These are phyloP conservation scores for Fusarium hainanense DNA, from an alignment of 2,329 filamentous ascomycete species.

Conservation along the genomic window DNA sequence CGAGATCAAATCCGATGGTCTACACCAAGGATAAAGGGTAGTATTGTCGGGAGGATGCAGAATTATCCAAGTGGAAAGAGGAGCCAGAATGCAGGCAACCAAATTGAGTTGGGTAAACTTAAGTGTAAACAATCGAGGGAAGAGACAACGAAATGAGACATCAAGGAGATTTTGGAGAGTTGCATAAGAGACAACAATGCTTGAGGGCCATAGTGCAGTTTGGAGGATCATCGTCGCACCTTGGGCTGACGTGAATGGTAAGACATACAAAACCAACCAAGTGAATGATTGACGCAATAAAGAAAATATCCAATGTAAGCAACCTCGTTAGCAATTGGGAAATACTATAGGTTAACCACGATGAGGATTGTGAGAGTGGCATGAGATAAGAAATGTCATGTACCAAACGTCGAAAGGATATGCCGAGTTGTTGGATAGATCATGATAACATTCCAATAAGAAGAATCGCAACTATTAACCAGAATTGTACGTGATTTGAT, in stretches of 20 bases:
- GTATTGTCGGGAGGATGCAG: conserved; percentile 33
- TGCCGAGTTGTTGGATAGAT: not conserved
- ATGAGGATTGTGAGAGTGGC: not conserved
- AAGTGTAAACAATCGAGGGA: conserved; percentile 15
- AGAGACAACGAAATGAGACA: conserved; percentile 23
- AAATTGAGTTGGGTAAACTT: conserved; percentile 1
- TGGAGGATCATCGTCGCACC: not conserved
- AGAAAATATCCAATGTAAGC: not conserved
- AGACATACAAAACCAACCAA: not conserved
- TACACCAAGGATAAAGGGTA: conserved; percentile 3
- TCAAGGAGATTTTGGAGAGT: not conserved
- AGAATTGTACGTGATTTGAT: not conserved
- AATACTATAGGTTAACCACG: not conserved
- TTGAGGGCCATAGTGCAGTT: not conserved
- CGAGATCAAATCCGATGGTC: not conserved
- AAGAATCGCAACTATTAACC: not conserved
- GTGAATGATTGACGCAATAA: not conserved
- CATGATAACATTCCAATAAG: not conserved
- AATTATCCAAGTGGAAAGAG: conserved; percentile 15
- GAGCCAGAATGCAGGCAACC: conserved; percentile 32
- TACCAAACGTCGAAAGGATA: not conserved
- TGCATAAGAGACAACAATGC: not conserved
- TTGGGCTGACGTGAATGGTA: not conserved
- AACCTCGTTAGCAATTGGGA: not conserved
- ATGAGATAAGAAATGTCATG: not conserved